Evolutionary conservation across 108 stramenopile genomes (phyloP).

Genomic region (Cyclotella distinguenda): DNA sequence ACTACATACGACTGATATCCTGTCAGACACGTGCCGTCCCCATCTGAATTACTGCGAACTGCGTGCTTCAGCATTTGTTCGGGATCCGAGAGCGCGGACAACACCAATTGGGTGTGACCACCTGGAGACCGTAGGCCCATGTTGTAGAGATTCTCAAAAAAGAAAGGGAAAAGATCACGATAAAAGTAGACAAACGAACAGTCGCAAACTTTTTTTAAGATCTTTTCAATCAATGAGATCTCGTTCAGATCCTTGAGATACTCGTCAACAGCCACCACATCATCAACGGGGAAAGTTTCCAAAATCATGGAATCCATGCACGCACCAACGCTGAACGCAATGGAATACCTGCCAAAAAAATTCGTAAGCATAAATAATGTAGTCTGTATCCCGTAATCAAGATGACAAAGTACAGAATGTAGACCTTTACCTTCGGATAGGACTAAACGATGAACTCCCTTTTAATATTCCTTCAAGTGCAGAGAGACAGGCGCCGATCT

Average conservation of each 20-base stretch:
- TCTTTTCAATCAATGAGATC: conserved; percentile 35
- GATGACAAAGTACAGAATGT: neutral
- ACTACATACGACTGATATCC: conserved; percentile 26
- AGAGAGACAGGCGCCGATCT: conserved; percentile 39
- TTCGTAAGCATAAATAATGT: too few species aligned
- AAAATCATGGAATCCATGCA: conserved; percentile 37
- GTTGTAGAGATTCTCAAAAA: conserved; percentile 27
- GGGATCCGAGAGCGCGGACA: conserved; percentile 45
- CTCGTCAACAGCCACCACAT: conserved; percentile 24
- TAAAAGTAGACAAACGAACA: conserved; percentile 52
- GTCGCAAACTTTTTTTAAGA: conserved; percentile 29
- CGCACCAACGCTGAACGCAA: conserved; percentile 34
- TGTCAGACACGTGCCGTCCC: conserved; percentile 3
- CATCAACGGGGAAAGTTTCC: conserved; percentile 21
- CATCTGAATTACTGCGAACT: conserved; percentile 7
- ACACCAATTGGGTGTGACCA: conserved; percentile 19
- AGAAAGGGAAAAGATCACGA: conserved; percentile 35
- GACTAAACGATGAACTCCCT: conserved; percentile 45
- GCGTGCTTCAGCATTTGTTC: conserved; percentile 30
- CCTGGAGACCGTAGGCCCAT: conserved; percentile 19
- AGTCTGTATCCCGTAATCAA: too few species aligned
- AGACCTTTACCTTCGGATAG: conserved; percentile 15
- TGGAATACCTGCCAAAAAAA: conserved; percentile 31
- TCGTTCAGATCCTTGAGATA: conserved; percentile 31
- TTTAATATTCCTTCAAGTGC: conserved; percentile 45